Evolutionary conservation across 306 rosid genomes (phyloP).

Genomic region (Pachyrhizus erosus): DNA sequence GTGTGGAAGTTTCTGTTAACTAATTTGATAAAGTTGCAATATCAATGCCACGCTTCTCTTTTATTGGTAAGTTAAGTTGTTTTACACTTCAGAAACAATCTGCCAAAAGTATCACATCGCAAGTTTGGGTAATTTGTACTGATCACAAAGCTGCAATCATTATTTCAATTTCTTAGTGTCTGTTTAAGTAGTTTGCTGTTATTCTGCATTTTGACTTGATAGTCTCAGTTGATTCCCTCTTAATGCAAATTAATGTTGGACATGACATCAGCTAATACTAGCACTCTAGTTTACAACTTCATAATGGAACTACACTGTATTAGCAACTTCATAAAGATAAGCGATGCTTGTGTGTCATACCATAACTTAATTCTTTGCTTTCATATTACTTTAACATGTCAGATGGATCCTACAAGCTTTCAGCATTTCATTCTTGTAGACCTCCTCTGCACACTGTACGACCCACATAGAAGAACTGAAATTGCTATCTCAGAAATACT

Average conservation of each 20-base stretch:
- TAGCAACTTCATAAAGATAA: not conserved
- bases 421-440: too few relatives aligned
- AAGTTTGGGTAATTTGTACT: not conserved
- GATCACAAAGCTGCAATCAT: constrained; percentile 12
- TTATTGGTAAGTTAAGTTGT: not conserved
- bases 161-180: not conserved
- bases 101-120: not conserved
- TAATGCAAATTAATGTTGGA: not conserved
- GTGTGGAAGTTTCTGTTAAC: not conserved
- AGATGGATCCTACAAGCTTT: too few relatives aligned
- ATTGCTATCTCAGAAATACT: too few relatives aligned
- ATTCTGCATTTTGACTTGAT: not conserved
- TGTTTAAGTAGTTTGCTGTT: not conserved
- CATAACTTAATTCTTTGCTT: not conserved
- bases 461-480: too few relatives aligned
- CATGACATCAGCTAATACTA: not conserved
- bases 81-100: not conserved
- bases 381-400: constrained; percentile 10
- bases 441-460: too few relatives aligned
- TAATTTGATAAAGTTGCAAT: not conserved
- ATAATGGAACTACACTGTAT: not conserved
- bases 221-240: constrained; percentile 1
- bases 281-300: not conserved
- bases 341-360: not conserved
- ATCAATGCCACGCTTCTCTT: constrained; percentile 16